A percentile compares a stretch with the other conserved stretches of the same genome.
These are phyloP conservation scores for Paramecium sonneborni DNA, from an alignment of 73 alveolate genomes.

Conservation along the genomic window DNA sequence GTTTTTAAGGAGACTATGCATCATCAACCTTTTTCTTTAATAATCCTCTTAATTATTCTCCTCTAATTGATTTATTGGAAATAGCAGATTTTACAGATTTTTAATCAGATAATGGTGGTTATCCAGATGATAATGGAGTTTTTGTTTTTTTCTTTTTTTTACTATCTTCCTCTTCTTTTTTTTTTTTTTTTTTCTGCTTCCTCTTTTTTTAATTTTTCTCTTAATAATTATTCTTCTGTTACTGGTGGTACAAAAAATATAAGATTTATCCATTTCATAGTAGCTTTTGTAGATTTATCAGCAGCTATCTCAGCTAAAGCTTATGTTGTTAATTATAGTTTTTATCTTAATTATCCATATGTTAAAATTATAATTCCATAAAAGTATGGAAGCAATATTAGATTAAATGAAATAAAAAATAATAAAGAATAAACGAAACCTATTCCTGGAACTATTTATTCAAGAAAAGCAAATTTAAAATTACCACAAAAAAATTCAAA, in stretches of 20 bases:
- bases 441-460: background rate
- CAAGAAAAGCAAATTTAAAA: background rate
- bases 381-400: background rate
- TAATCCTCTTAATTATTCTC: background rate
- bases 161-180: background rate
- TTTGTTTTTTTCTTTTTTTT: background rate
- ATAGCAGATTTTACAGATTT: background rate
- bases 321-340: background rate
- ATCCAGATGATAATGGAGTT: background rate
- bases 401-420: background rate
- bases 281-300: slow-evolving; percentile 25
- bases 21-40: background rate
- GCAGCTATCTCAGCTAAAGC: slow-evolving; percentile 53
- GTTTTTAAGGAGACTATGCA: background rate
- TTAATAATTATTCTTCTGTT: slow-evolving; percentile 6
- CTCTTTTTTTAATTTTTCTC: background rate
- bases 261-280: slow-evolving; percentile 32
- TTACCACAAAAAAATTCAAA: slow-evolving; percentile 21
- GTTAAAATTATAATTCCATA: slow-evolving; percentile 44
- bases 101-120: background rate
- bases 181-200: slow-evolving; percentile 8
- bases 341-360: background rate
- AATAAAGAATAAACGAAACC: background rate
- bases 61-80: background rate
- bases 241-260: slow-evolving; percentile 13